Conservation (phyloP, 2,329 filamentous ascomycete genomes). For the Nothophoma quercina region DNA sequence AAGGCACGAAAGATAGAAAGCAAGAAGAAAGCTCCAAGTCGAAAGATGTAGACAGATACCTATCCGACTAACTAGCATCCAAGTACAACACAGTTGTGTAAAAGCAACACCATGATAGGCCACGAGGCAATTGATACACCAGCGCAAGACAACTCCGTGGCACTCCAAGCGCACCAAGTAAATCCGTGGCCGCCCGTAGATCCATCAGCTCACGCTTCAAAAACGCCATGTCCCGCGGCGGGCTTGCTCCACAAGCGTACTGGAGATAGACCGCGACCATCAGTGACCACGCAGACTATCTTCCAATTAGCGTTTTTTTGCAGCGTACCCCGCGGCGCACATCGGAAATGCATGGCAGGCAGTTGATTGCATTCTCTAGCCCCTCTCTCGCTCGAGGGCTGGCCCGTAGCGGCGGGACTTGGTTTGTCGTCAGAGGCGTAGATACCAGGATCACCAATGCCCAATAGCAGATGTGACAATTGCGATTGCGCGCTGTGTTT, state of each 20-base stretch:
- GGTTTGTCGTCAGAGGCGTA: slow-evolving; percentile 20
- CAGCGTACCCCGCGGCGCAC: slow-evolving; percentile 22
- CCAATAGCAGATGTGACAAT: slow-evolving; percentile 17
- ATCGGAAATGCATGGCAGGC: slow-evolving; percentile 25
- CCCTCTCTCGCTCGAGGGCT: too few species aligned
- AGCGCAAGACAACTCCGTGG: slow-evolving; percentile 23
- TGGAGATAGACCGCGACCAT: slow-evolving; percentile 3
- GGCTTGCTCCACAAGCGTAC: slow-evolving; percentile 2
- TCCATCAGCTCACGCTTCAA: slow-evolving; percentile 1
- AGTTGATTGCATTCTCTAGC: background rate
- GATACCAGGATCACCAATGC: background rate
- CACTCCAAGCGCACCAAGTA: too few species aligned
- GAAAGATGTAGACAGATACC: background rate
- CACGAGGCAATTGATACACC: background rate
- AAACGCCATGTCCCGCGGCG: slow-evolving; percentile 8
- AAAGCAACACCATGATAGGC: slow-evolving; percentile 17
- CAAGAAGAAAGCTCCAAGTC: background rate
- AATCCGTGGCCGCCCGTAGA: slow-evolving; percentile 2
- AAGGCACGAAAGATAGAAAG: background rate
- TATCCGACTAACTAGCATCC: background rate
- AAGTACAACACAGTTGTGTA: background rate
- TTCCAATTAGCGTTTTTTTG: slow-evolving; percentile 1
- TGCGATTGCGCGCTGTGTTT: slow-evolving; percentile 13
- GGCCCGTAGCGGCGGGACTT: background rate
- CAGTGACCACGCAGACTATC: slow-evolving; percentile 1